phyloP scores from a whole-genome alignment of 139 green algal genomes.

The Chlamydomonas sp. region DNA sequence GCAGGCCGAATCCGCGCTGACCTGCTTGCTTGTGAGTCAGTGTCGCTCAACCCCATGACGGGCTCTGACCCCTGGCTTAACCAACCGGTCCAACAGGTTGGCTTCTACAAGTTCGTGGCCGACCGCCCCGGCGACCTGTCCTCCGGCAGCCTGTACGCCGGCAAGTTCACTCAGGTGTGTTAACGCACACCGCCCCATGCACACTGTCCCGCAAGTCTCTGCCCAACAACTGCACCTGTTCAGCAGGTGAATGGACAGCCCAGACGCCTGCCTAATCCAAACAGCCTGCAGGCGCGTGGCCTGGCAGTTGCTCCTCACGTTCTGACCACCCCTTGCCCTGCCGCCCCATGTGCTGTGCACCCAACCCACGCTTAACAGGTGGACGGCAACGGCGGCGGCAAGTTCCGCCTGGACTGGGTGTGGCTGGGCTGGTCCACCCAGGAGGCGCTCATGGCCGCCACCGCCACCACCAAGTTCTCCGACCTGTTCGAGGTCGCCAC shows the following conservation, averaged over 20 bases:
- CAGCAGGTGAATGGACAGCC: too few species aligned
- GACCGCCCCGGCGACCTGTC: slow-evolving; percentile 40
- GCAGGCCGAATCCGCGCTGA: too few species aligned
- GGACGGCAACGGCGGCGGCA: not conserved
- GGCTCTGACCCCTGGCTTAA: not conserved
- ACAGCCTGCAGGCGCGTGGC: too few species aligned
- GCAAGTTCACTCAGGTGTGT: slow-evolving; percentile 28
- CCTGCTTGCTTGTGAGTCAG: too few species aligned
- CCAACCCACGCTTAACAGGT: not conserved
- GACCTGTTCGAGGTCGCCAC: slow-evolving; percentile 58
- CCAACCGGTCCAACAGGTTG: not conserved
- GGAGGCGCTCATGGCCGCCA: slow-evolving; percentile 26
- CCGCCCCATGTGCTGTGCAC: too few species aligned
- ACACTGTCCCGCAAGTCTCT: too few species aligned
- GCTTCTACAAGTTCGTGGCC: slow-evolving; percentile 51
- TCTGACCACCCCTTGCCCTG: too few species aligned
- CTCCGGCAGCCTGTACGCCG: slow-evolving; percentile 53
- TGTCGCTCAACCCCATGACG: not conserved
- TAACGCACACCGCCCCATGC: not conserved
- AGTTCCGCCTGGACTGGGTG: slow-evolving; percentile 34
- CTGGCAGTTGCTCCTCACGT: too few species aligned
- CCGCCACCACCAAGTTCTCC: slow-evolving; percentile 37
- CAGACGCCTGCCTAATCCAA: too few species aligned
- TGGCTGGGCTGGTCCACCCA: slow-evolving; percentile 24
- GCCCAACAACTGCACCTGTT: too few species aligned